Evolutionary conservation across 2,329 filamentous ascomycete species (phyloP).

Genomic region (Nannizzia gypsea): DNA sequence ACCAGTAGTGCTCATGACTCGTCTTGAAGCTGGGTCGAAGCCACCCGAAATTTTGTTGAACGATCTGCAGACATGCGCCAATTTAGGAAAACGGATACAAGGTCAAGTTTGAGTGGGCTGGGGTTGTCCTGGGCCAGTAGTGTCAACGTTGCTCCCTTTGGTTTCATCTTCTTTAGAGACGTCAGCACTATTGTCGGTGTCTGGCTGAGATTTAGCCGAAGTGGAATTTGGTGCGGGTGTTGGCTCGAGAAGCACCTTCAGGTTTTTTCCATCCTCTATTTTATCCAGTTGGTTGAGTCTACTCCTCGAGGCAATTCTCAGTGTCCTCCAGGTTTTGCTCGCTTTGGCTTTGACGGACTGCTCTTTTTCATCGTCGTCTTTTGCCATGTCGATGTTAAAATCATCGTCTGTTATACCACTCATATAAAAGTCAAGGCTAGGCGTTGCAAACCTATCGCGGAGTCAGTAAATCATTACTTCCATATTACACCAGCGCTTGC

Average conservation of each 20-base stretch:
- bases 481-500: conserved; percentile 8
- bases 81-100: not conserved
- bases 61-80: not conserved
- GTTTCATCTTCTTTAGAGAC: conserved; percentile 1
- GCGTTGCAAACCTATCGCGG: conserved; percentile 50
- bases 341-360: conserved; percentile 58
- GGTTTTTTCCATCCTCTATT: conserved; percentile 69
- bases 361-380: conserved; percentile 49
- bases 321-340: conserved; percentile 81
- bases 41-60: not conserved
- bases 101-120: not conserved
- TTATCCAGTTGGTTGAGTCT: conserved; percentile 73
- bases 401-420: conserved; percentile 65
- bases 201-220: not conserved
- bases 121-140: not conserved
- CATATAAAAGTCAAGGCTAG: conserved; percentile 58
- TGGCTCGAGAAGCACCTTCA: conserved; percentile 40
- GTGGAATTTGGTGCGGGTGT: conserved; percentile 9
- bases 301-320: conserved; percentile 64
- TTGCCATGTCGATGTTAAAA: conserved; percentile 74
- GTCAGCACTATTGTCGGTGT: conserved; percentile 8
- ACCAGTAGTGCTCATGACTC: not conserved
- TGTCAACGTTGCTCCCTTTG: not conserved
- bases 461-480: conserved; percentile 12
- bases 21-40: not conserved